Evolutionary conservation across 352 stramenopile genomes (phyloP).

Genomic region (Phytophthora pseudosyringae): DNA sequence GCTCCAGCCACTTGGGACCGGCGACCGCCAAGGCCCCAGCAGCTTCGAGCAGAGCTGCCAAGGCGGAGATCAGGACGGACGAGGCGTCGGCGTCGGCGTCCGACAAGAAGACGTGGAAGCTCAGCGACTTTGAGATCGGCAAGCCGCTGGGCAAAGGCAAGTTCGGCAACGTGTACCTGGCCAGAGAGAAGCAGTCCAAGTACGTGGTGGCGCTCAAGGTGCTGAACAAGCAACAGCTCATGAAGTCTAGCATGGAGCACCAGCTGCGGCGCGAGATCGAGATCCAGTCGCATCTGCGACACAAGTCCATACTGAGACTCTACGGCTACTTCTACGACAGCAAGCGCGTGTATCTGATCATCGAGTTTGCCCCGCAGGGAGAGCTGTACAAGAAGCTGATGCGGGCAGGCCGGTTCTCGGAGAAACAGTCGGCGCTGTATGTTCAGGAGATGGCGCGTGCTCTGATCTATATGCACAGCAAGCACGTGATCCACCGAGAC

Average conservation of each 20-base stretch:
- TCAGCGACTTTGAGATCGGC: constrained; percentile 99
- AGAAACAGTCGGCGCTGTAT: constrained; percentile 94
- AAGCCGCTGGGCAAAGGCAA: constrained; percentile 98
- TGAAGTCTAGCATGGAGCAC: constrained; percentile 98
- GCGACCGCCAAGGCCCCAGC: constrained; percentile 1
- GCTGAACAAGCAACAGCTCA: constrained; percentile 97
- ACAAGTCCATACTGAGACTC: constrained; percentile 97
- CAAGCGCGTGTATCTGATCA: constrained; percentile 99
- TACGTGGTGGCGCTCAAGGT: constrained; percentile 99
- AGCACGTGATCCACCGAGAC: constrained; percentile 99
- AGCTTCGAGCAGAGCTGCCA: background rate
- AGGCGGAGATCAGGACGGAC: constrained; percentile 21
- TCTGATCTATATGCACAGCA: constrained; percentile 98
- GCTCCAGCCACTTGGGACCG: background rate
- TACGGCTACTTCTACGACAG: constrained; percentile 99
- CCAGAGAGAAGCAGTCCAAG: constrained; percentile 97
- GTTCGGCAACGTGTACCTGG: constrained; percentile 99
- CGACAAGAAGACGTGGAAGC: constrained; percentile 83
- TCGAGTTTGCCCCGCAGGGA: constrained; percentile 98
- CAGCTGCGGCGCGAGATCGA: constrained; percentile 99
- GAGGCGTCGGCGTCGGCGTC: constrained; percentile 13
- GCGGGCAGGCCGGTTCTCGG: constrained; percentile 91
- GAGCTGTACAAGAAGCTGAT: constrained; percentile 99
- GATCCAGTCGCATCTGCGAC: constrained; percentile 98
- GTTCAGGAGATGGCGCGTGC: constrained; percentile 95